Base-by-base conservation (phyloP, 345 rosid genomes). In the Isatis tinctoria region DNA sequence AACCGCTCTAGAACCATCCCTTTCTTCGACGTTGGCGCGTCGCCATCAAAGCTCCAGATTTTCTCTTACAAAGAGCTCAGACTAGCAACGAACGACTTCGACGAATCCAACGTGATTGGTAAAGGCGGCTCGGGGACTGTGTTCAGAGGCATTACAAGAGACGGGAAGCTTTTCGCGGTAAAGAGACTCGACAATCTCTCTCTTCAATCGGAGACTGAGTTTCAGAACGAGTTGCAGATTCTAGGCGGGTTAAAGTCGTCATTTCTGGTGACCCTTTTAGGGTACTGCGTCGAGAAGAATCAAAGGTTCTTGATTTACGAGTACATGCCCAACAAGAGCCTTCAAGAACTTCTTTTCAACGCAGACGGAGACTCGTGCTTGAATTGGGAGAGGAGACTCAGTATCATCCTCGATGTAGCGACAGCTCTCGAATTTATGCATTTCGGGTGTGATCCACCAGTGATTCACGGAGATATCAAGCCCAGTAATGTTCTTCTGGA, bases 101-200 rank as follows among this genome's bases (percentile, higher is more conserved):
- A 84, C 69, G 92, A 82, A 7, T 77, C 79, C 17, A 91, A 91
- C 67, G 63, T 88, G 53, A 83, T 94, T 1, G 99, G 99, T 3
- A 92, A 87, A 83, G 99, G 99, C n/a, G 99, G 99, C 2, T 90
- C 99, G 2, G 99, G 88, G 17, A 95, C 99, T 28, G 99, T 95
- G 6, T 95, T 88, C 69, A 79, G 87, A 74, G 97, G 98, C 81
- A 85, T 87, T 76, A 80, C 83, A 0, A 81, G 75, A 74, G 92
- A 90, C 56, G 98, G 99, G 16, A 95, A 88, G 80, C 71, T 88
- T 16, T 84, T 83, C 70, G 99, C 98, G 2, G 82, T 95, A 49
- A 95, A 95, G 78, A 83, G 97, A 70, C 88, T 92, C 20, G 98
- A 92, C 11, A 74, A 74, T 48, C 28, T 83, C 57, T 83, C 92